Evolutionary conservation across 2,329 filamentous ascomycete genomes (phyloP).

Genomic region (Aschersonia sp.): DNA sequence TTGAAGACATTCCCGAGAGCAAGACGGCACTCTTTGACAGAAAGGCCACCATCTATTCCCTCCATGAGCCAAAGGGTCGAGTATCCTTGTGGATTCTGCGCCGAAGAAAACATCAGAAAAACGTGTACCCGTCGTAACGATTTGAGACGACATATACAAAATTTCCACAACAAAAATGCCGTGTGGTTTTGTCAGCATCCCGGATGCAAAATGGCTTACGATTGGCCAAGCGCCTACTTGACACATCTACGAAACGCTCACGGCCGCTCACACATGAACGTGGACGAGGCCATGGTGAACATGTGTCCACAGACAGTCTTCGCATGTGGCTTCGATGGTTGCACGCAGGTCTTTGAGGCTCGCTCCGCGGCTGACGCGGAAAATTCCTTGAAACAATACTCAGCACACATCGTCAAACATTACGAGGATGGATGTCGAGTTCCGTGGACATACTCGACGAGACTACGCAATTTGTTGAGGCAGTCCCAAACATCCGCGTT

Average conservation of each 20-base stretch:
- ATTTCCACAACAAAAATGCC: conserved; percentile 31
- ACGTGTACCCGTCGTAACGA: conserved; percentile 18
- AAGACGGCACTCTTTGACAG: background rate
- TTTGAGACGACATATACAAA: conserved; percentile 32
- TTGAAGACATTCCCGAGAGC: background rate
- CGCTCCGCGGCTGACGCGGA: conserved; percentile 22
- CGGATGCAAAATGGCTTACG: conserved; percentile 28
- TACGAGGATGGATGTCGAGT: conserved; percentile 26
- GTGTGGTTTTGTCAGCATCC: conserved; percentile 30
- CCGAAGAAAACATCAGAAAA: conserved; percentile 14
- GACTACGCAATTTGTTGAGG: conserved; percentile 29
- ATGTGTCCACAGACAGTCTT: conserved; percentile 32
- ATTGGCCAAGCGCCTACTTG: conserved; percentile 33
- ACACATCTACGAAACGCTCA: conserved; percentile 30
- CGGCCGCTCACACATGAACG: conserved; percentile 24
- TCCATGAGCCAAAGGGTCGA: conserved; percentile 10
- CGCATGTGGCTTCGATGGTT: conserved; percentile 32
- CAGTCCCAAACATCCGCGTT: conserved; percentile 21
- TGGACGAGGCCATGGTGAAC: conserved; percentile 26
- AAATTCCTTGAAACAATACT: conserved; percentile 27
- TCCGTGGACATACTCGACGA: conserved; percentile 28
- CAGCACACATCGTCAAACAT: conserved; percentile 31
- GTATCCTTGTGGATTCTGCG: conserved; percentile 16
- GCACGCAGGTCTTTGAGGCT: conserved; percentile 28
- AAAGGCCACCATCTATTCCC: background rate